Evolutionary conservation across 352 stramenopile genomes (phyloP).

Genomic region (Phytophthora uliginosa): DNA sequence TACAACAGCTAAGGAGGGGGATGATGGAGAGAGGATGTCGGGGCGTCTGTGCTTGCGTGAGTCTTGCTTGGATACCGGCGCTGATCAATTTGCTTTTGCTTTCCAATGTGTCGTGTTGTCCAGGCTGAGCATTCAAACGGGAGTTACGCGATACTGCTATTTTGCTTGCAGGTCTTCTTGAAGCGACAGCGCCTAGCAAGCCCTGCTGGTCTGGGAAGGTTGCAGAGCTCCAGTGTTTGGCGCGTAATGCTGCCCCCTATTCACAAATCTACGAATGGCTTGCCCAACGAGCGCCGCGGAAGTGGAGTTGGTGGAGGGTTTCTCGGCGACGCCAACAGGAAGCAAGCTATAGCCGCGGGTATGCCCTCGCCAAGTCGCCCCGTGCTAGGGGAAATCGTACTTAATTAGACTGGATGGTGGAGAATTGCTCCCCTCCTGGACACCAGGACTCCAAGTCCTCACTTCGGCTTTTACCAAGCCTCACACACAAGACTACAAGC

Average conservation of each 20-base stretch:
- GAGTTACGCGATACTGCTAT: slow-evolving; percentile 28
- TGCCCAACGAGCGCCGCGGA: slow-evolving; percentile 18
- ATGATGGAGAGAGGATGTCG: slow-evolving; percentile 37
- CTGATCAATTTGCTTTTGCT: slow-evolving; percentile 9
- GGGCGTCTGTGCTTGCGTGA: slow-evolving; percentile 10
- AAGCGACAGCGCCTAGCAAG: slow-evolving; percentile 6
- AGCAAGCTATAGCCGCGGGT: slow-evolving; percentile 12
- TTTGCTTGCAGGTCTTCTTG: slow-evolving; percentile 17
- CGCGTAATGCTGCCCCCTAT: slow-evolving; percentile 60
- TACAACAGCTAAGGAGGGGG: slow-evolving; percentile 40
- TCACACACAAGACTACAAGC: no score
- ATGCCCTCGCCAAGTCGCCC: slow-evolving; percentile 17
- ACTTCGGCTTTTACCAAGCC: no score
- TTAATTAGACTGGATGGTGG: no score
- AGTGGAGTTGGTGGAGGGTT: slow-evolving; percentile 12
- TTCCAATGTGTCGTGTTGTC: neutral
- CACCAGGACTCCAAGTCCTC: no score
- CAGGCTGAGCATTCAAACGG: neutral
- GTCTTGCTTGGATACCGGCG: slow-evolving; percentile 8
- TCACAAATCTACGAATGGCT: slow-evolving; percentile 42
- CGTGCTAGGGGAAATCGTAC: neutral
- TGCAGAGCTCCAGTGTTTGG: slow-evolving; percentile 10
- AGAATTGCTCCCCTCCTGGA: no score
- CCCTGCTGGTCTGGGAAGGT: neutral
- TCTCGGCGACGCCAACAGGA: slow-evolving; percentile 22